Evolutionary conservation across 2,329 filamentous ascomycete species (phyloP).

Genomic region (Scortechinia acanthostroma): DNA sequence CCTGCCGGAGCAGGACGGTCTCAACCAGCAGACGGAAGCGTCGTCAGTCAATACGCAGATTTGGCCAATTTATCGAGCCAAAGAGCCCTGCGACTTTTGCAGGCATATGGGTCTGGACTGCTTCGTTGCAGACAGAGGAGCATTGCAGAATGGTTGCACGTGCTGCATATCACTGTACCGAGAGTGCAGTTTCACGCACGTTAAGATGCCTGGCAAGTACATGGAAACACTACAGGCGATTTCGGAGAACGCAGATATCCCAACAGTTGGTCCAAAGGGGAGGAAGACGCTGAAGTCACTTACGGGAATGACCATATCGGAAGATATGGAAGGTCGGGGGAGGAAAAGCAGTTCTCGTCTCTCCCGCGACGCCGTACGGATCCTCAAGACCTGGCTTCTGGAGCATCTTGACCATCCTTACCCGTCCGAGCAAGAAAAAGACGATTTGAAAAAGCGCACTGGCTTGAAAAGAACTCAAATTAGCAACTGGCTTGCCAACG

Average conservation of each 20-base stretch:
- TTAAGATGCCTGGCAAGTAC: constrained; percentile 26
- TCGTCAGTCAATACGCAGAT: no score
- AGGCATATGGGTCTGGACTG: constrained; percentile 33
- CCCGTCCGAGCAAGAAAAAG: constrained; percentile 80
- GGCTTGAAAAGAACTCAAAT: constrained; percentile 79
- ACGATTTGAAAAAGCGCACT: constrained; percentile 69
- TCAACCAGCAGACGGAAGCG: background rate
- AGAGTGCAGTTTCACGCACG: constrained; percentile 34
- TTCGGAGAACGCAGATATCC: constrained; percentile 27
- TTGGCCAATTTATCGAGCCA: constrained; percentile 31
- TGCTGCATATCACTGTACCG: constrained; percentile 35
- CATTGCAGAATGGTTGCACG: constrained; percentile 29
- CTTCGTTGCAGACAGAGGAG: constrained; percentile 31
- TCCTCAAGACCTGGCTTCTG: constrained; percentile 78
- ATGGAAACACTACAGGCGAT: constrained; percentile 32
- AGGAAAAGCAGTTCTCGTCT: constrained; percentile 68
- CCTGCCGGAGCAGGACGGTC: background rate
- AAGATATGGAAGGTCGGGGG: background rate
- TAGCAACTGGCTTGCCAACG: constrained; percentile 87
- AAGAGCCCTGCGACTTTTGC: constrained; percentile 34
- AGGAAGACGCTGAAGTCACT: constrained; percentile 29
- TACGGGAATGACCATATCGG: background rate
- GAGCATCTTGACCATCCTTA: constrained; percentile 78
- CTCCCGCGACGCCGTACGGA: constrained; percentile 71
- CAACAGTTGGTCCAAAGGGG: constrained; percentile 24